Conservation (phyloP, 2,329 filamentous ascomycete genomes). For the Aspergillus pseudoterreus region DNA sequence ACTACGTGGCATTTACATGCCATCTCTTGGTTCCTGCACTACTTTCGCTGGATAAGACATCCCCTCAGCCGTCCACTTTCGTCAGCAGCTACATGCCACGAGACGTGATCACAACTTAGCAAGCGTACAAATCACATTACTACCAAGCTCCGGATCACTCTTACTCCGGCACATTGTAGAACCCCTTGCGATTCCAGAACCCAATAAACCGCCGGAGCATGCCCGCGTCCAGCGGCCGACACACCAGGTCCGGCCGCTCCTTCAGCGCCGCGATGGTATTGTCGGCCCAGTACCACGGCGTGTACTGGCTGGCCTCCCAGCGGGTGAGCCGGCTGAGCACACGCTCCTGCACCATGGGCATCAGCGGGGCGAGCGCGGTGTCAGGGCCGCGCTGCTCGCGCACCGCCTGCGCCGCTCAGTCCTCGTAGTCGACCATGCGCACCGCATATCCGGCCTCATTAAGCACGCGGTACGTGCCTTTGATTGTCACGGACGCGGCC, state of each 20-base stretch:
- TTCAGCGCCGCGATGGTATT: constrained; percentile 6
- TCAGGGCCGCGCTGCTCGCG: background rate
- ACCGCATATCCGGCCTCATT: constrained; percentile 9
- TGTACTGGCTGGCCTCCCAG: constrained; percentile 14
- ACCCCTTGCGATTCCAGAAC: constrained; percentile 8
- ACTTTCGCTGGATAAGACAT: too few species aligned
- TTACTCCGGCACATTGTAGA: constrained; percentile 1
- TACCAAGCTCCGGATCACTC: background rate
- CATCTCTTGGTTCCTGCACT: too few species aligned
- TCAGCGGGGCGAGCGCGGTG: constrained; percentile 6
- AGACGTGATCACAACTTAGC: too few species aligned
- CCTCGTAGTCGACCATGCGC: constrained; percentile 4
- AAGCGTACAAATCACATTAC: too few species aligned
- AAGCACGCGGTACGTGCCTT: constrained; percentile 6
- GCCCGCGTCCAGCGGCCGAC: constrained; percentile 1
- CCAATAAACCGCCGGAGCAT: constrained; percentile 1
- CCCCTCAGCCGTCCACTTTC: too few species aligned
- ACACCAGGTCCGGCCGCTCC: background rate
- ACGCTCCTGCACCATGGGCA: constrained; percentile 39
- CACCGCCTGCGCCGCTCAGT: constrained; percentile 5
- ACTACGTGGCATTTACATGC: too few species aligned
- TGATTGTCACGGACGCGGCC: constrained; percentile 2
- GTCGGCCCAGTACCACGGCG: constrained; percentile 4
- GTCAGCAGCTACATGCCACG: too few species aligned
- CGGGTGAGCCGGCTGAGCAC: constrained; percentile 29